Evolutionary conservation across 306 rosid species (phyloP).

Genomic region (Prinsepia uniflora): DNA sequence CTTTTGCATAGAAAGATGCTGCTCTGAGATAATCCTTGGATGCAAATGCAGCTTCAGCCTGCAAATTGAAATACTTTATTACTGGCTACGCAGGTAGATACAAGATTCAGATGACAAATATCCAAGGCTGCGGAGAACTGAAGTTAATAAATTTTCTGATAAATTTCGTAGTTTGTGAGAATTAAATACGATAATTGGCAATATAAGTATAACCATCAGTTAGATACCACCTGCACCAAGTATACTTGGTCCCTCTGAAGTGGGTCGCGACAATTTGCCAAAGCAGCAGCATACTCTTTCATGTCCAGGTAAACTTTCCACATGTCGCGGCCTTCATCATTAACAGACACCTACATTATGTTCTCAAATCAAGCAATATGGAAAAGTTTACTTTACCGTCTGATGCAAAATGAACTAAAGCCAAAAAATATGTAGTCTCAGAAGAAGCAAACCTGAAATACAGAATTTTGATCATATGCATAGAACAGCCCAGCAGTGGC

Average conservation of each 20-base stretch:
- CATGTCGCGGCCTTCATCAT: constrained; percentile 95
- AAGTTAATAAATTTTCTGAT: background rate
- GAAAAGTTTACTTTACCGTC: constrained; percentile 19
- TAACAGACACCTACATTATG: constrained; percentile 72
- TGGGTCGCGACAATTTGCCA: constrained; percentile 87
- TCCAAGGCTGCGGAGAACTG: background rate
- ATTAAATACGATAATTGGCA: background rate
- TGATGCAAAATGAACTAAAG: constrained; percentile 18
- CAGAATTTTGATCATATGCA: constrained; percentile 88
- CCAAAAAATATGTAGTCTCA: constrained; percentile 19
- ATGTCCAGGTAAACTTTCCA: constrained; percentile 97
- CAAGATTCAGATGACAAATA: background rate
- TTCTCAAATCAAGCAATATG: constrained; percentile 29
- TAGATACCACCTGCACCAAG: constrained; percentile 60
- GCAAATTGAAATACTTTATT: constrained; percentile 42
- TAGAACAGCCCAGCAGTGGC: constrained; percentile 96
- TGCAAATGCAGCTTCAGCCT: constrained; percentile 92
- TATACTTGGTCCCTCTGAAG: constrained; percentile 96
- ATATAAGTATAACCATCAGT: background rate
- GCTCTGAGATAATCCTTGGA: constrained; percentile 89
- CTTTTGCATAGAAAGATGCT: constrained; percentile 93
- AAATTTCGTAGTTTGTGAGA: background rate
- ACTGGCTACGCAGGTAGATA: constrained; percentile 9
- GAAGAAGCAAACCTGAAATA: constrained; percentile 76
- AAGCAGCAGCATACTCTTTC: constrained; percentile 88